A percentile compares a stretch with the other conserved stretches of the same genome.
Evolutionary conservation across 352 stramenopile species (phyloP).

Genomic region (Phytopythium kandeliae): DNA sequence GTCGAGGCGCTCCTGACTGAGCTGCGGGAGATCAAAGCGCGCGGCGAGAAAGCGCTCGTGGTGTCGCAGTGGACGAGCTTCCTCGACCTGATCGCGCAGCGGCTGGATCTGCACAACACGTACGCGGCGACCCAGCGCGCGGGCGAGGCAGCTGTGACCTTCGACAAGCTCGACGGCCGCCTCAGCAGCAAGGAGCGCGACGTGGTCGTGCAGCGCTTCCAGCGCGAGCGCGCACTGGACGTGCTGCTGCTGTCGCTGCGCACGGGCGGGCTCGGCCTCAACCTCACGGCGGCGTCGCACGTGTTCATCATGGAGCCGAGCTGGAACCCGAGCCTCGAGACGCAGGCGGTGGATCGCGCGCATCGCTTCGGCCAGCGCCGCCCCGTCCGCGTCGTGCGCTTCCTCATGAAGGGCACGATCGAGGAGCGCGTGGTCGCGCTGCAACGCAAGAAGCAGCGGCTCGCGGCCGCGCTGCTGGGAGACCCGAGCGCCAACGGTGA

Average conservation of each 20-base stretch:
- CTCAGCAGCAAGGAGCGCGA: conserved; percentile 58
- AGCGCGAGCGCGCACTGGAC: conserved; percentile 47
- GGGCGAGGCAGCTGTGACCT: conserved; percentile 24
- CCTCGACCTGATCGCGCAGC: conserved; percentile 67
- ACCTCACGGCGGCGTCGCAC: conserved; percentile 88
- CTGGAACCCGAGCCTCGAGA: conserved; percentile 90
- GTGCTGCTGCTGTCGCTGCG: conserved; percentile 88
- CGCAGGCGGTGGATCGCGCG: conserved; percentile 84
- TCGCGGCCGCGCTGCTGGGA: conserved; percentile 73
- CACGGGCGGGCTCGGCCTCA: conserved; percentile 88
- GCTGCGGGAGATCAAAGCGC: conserved; percentile 35
- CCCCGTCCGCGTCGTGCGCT: conserved; percentile 70
- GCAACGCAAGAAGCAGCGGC: conserved; percentile 81
- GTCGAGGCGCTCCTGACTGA: conserved; percentile 46
- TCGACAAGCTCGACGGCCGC: conserved; percentile 52
- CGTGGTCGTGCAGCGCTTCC: conserved; percentile 52
- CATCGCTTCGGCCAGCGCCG: conserved; percentile 84
- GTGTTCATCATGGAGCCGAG: conserved; percentile 94
- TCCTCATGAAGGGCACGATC: conserved; percentile 85
- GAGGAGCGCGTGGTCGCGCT: conserved; percentile 88
- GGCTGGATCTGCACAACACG: conserved; percentile 29
- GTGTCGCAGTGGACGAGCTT: conserved; percentile 88
- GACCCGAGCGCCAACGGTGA: conserved; percentile 12
- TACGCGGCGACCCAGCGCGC: conserved; percentile 14
- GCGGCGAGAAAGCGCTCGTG: conserved; percentile 61